phyloP scores from a whole-genome alignment of 306 rosid species.

The Cucurbita maxima region DNA sequence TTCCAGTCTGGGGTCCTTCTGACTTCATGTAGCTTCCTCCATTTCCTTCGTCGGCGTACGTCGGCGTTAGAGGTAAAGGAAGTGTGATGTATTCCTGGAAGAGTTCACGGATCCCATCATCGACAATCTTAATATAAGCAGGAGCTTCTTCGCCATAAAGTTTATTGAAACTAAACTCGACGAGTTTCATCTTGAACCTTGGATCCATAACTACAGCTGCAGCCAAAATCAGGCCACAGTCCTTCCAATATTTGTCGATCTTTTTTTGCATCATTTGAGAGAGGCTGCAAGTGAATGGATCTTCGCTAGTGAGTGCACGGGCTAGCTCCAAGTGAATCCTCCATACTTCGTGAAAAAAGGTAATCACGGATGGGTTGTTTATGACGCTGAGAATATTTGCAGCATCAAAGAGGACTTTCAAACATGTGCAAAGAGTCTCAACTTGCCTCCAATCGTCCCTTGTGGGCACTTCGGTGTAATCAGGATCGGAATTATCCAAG shows the following conservation, averaged over 20 bases:
- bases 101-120: constrained; percentile 76
- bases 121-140: constrained; percentile 46
- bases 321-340: constrained; percentile 65
- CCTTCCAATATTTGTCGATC: constrained; percentile 66
- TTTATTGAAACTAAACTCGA: constrained; percentile 77
- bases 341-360: constrained; percentile 88
- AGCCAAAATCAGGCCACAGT: constrained; percentile 65
- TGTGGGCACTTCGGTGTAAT: constrained; percentile 65
- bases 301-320: constrained; percentile 40
- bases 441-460: constrained; percentile 74
- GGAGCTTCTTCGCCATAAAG: constrained; percentile 59
- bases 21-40: constrained; percentile 20
- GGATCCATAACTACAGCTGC: constrained; percentile 91
- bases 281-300: constrained; percentile 37
- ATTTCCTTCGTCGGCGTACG: constrained; percentile 57
- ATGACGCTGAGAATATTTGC: constrained; percentile 43
- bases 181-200: constrained; percentile 89
- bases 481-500: constrained; percentile 72
- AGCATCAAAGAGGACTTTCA: constrained; percentile 63
- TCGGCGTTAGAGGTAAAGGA: constrained; percentile 71
- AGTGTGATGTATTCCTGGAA: constrained; percentile 62
- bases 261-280: constrained; percentile 43
- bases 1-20: constrained; percentile 33
- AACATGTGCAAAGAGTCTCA: constrained; percentile 54
- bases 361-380: constrained; percentile 45